A percentile compares a stretch with the other conserved stretches of the same genome.
Evolutionary conservation across 2,329 filamentous ascomycete species (phyloP).

Genomic region (Nigrospora sphaerica): DNA sequence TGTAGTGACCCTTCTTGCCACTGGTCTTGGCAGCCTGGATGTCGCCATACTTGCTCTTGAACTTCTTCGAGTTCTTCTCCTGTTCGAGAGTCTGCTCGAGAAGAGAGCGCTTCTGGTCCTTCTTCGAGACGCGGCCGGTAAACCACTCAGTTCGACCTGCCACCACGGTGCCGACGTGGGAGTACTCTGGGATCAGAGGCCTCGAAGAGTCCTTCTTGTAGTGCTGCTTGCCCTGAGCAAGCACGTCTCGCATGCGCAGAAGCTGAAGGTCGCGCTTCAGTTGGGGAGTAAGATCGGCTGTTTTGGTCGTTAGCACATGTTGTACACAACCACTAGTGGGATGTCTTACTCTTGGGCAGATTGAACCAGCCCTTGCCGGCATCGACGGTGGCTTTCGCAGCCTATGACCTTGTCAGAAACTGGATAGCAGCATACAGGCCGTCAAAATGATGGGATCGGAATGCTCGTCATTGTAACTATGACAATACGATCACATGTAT

Average conservation of each 20-base stretch:
- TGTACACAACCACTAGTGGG: no score
- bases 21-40: constrained; percentile 78
- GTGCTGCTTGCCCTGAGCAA: constrained; percentile 64
- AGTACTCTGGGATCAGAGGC: constrained; percentile 69
- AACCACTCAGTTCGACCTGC: constrained; percentile 86
- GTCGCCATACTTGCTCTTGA: constrained; percentile 81
- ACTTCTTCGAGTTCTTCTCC: constrained; percentile 60
- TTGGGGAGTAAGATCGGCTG: constrained; percentile 67
- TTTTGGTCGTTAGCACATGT: no score
- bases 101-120: constrained; percentile 80
- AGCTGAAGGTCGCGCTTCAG: constrained; percentile 86
- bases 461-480: background rate
- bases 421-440: no score
- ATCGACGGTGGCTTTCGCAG: constrained; percentile 29
- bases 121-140: constrained; percentile 73
- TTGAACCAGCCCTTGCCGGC: constrained; percentile 84
- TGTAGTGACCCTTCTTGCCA: constrained; percentile 86
- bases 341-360: constrained; percentile 56
- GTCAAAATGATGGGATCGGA: background rate
- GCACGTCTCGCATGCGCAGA: constrained; percentile 77
- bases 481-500: no score
- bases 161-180: constrained; percentile 81
- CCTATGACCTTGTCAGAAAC: no score
- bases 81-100: constrained; percentile 74
- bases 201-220: constrained; percentile 71